phyloP scores from a whole-genome alignment of 1,139 yeast genomes.

The Yarrowia galli region DNA sequence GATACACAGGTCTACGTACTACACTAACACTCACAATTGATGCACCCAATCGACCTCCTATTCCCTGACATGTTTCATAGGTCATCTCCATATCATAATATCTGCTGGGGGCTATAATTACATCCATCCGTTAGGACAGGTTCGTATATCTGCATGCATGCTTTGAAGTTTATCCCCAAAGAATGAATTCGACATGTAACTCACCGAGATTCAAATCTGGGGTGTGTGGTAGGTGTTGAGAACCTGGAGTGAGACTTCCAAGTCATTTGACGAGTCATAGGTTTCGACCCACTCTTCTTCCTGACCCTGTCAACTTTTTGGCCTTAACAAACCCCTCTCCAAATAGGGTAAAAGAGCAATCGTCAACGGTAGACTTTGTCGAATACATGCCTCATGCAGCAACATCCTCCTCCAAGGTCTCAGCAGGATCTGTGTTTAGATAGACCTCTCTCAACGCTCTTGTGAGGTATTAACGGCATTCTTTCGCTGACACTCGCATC shows the following conservation, averaged over 20 bases:
- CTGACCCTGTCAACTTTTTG: neutral
- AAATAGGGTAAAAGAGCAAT: constrained; percentile 28
- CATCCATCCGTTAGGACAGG: neutral
- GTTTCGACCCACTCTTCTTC: no score
- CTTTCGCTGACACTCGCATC: neutral
- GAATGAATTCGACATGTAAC: neutral
- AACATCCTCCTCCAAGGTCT: constrained; percentile 1
- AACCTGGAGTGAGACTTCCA: neutral
- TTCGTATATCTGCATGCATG: constrained; percentile 27
- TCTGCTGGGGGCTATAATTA: neutral
- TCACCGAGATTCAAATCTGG: neutral
- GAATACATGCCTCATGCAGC: constrained; percentile 15
- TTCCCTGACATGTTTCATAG: neutral
- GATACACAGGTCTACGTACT: no score
- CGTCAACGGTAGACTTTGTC: neutral
- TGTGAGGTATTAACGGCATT: neutral
- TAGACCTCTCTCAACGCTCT: neutral
- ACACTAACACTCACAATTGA: no score
- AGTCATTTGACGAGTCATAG: no score
- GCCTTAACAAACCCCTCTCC: neutral
- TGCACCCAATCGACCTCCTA: neutral
- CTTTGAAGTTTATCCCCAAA: constrained; percentile 9
- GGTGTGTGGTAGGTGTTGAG: neutral
- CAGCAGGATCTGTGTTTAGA: neutral
- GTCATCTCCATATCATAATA: neutral